Evolutionary conservation across 306 rosid genomes (phyloP), one percentile per base, ranked within the genome.

Genomic region (Acacia melanoxylon): DNA sequence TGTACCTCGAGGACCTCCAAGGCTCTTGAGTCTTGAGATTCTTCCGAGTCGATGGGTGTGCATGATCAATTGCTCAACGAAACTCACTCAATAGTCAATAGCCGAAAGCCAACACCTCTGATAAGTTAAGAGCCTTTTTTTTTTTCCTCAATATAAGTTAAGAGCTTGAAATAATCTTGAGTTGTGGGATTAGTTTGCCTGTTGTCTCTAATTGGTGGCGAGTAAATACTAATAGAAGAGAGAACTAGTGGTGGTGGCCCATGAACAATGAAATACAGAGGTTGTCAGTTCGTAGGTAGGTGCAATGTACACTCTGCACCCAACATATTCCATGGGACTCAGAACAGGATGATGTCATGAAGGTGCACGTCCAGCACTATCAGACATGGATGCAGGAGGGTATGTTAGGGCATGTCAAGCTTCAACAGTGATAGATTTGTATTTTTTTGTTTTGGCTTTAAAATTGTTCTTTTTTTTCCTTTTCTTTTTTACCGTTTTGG

Each of bases 271-370:
- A 75, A 24, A 24, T 61, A 25, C 67, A 25, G 17, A 22, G 33
- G 77, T 85, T 86, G 95, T 89, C 94, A 85, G 91, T 80, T 86
- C 90, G 89, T 77, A 78, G 88, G 87, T 90, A 59, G 89, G 91
- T 77, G 85, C 79, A 79, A 61, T 93, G 98, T 90, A 81, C 74
- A 40, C 87, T 86, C 91, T 89, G 91, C 74, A 83, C 83, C 87
- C 92, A 90, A 83, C 98, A 96, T 67, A 24, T 73, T 87, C 85
- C 89, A 82, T 81, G 90, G 82, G 86, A 77, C 76, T 78, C 84
- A 52, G 2, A 76, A 75, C 63, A 71, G 66, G 85, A 82, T 78
- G 87, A 82, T 80, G 87, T 76, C 86, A 86, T 51, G 59, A 44
- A 31, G 61, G 70, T 66, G 78, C 76, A 31, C 72, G 69, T 56